Evolutionary conservation across 352 stramenopile species (phyloP).

Genomic region (Pythium oligandrum): DNA sequence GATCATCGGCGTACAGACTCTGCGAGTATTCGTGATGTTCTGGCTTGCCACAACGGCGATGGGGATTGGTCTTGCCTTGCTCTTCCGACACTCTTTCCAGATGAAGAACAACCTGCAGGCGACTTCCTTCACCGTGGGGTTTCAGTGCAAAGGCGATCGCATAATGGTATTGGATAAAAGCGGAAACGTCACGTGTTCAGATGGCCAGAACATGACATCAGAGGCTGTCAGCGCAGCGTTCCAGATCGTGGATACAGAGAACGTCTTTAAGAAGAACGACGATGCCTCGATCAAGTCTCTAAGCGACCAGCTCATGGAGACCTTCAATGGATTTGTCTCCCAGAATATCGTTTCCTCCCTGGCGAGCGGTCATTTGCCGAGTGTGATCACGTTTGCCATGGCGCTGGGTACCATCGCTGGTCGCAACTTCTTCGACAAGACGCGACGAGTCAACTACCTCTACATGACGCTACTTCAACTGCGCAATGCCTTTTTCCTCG

Average conservation of each 20-base stretch:
- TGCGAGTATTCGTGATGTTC: conserved; percentile 56
- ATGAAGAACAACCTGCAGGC: background rate
- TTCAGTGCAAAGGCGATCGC: no score
- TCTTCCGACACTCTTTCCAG: conserved; percentile 32
- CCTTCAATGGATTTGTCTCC: conserved; percentile 51
- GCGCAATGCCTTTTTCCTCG: conserved; percentile 66
- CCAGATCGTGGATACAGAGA: conserved; percentile 11
- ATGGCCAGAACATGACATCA: conserved; percentile 28
- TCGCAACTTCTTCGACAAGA: conserved; percentile 56
- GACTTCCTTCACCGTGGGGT: no score
- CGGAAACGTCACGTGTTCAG: conserved; percentile 6
- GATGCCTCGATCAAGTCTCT: conserved; percentile 9
- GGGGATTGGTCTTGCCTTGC: conserved; percentile 48
- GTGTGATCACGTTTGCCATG: conserved; percentile 70
- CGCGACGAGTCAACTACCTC: conserved; percentile 53
- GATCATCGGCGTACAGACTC: conserved; percentile 58
- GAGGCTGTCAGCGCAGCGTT: conserved; percentile 47
- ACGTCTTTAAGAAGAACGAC: background rate
- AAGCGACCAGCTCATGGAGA: conserved; percentile 56
- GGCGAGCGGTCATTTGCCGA: conserved; percentile 40
- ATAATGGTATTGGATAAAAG: conserved; percentile 20
- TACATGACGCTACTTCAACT: conserved; percentile 63
- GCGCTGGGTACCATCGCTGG: conserved; percentile 54
- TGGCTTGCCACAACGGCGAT: conserved; percentile 46
- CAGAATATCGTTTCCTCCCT: conserved; percentile 60